Base-by-base conservation (phyloP, 2,329 filamentous ascomycete genomes). In the Fusarium pseudoanthophilum region DNA sequence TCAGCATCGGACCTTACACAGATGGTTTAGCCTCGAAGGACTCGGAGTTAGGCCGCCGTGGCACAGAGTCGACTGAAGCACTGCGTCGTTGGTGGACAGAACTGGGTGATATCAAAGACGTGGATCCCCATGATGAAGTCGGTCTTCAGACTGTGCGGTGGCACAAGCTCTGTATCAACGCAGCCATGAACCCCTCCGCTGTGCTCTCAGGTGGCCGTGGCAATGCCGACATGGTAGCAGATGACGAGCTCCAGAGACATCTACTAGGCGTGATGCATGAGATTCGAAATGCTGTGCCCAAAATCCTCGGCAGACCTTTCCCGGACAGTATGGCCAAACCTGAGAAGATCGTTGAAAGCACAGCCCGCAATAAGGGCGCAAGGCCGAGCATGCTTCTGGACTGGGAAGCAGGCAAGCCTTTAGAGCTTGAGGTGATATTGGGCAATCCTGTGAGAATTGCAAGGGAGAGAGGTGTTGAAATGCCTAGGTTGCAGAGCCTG, bases 81-180 rank as follows among this genome's bases (percentile, higher is more conserved):
- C 86, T 93, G 64, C 83, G 87, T 28, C 80, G 81, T n/a, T 86
- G 89, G 81, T 87, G 91, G 79, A 83, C 84, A 11, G 76, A 78
- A 43, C 82, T 87, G 21, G 91, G 91, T 42, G 88, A 88, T 4
- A 89, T 94, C 72, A 86, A 86, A 66, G 92, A 94, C 80, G 90
- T 91, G 10, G 88, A 91, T 69, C 83, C 87, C 13, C 90, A 92
- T 75, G 86, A 88, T 52, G 90, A 93, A 79, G 83, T 90, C 37
- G 91, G 90, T 67, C 84, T 94, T 51, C 92, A 94, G 81, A 87
- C 90, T 46, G 88, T 93, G 24, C 86, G 92, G 30, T 94, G 92
- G 92, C 92, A 93, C 81, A 94, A 94, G 81, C 88, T 93, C 70
- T 91, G 90, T 76, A 93, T 94, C 84, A 94, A 94, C 80, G 90